Evolutionary conservation across 2,329 filamentous ascomycete species (phyloP), one percentile per base, ranked within the genome.

Genomic region (Nemania serpens): DNA sequence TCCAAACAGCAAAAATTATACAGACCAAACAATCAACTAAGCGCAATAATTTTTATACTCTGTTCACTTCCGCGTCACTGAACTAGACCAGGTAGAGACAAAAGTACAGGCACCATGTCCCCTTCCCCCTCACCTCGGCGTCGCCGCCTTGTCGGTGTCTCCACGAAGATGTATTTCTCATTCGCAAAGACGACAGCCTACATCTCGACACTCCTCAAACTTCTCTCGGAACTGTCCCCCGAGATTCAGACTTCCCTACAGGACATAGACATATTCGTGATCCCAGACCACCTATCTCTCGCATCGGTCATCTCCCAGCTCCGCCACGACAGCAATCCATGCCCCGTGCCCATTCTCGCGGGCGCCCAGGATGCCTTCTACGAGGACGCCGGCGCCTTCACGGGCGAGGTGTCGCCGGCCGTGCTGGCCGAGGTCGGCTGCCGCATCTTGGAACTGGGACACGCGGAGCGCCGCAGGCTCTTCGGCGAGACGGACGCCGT

Each of bases 131-230:
- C 20, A 48, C 41, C n/a, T n/a, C n/a, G n/a, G n/a, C 82, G 79
- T 48, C 84, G 85, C 70, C 87, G 86, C 69, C 80, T 93, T 62
- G 81, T 93, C 61, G 89, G 90, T 74, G 87, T 91, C 65, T 90
- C 87, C 48, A 85, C 89, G 41, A 93, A 93, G 71, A 90, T 92
- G 85, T 93, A 93, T 82, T 93, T 93, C 77, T 85, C 88, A 63
- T 82, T 88, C 9, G 76, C 82, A 11, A 81, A 82, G 62, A 93
- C 90, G 1, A 76, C 81, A 47, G 70, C 80, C 57, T 89, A 88
- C 71, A 77, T 85, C 71, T 66, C 74, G 52, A 75, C 76, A 6
- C 74, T 89, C 15, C 75, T 85, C 13, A 66, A 77, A 33, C 79
- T 79, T 9, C 72, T 83, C 41, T 73, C 79, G 18, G 75, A 80